phyloP scores from a whole-genome alignment of 129 eudicot genomes.

The Ambrosia trifida region DNA sequence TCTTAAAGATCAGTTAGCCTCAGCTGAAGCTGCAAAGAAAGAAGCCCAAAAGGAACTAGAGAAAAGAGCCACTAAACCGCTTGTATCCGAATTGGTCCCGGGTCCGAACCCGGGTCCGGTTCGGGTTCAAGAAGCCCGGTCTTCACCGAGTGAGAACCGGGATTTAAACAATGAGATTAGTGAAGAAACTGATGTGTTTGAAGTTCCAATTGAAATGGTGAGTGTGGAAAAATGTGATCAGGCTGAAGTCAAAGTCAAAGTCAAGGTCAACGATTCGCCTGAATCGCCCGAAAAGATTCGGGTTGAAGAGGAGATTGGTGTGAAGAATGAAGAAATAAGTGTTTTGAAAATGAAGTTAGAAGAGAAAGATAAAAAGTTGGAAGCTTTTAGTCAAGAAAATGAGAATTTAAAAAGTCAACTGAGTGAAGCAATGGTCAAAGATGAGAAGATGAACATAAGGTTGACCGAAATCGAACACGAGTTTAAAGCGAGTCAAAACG shows the following conservation, averaged over 20 bases:
- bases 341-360: conserved; percentile 41
- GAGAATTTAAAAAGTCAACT: conserved; percentile 44
- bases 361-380: conserved; percentile 48
- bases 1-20: conserved; percentile 66
- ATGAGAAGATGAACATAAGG: conserved; percentile 44
- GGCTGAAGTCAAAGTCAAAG: conserved; percentile 27
- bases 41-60: conserved; percentile 76
- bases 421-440: conserved; percentile 47
- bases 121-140: conserved; percentile 21
- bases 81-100: background rate
- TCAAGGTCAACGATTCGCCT: background rate
- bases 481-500: conserved; percentile 46
- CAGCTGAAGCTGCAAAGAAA: conserved; percentile 78
- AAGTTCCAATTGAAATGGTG: conserved; percentile 62
- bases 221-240: conserved; percentile 32
- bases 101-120: background rate
- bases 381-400: conserved; percentile 41
- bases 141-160: conserved; percentile 31
- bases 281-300: conserved; percentile 27
- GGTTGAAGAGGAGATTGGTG: conserved; percentile 33
- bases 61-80: conserved; percentile 45
- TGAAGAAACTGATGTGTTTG: conserved; percentile 87
- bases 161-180: background rate
- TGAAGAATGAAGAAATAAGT: conserved; percentile 47
- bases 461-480: conserved; percentile 42